Evolutionary conservation across 1,284 basidiomycete genomes (phyloP), one percentile per base, ranked within the genome.

Genomic region (Trichosporon asahii): DNA sequence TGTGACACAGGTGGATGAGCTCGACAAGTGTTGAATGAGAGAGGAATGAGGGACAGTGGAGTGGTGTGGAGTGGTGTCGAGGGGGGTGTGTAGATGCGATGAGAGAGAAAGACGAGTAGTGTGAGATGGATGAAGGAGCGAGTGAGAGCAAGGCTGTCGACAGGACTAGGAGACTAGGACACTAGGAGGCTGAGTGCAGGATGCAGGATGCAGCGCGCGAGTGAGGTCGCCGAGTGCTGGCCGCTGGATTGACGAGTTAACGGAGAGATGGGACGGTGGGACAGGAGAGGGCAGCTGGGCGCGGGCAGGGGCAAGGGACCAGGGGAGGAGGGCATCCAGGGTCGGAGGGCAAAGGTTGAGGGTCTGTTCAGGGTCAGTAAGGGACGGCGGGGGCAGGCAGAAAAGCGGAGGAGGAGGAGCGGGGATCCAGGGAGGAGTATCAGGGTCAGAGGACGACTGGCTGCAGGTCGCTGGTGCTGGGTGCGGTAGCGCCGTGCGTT

Each of bases 31-130:
- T n/a, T n/a, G 9, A 25, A 14, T 53, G 49, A 23, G 9, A 21
- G 44, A 53, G 49, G 49, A 53, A 53, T 53, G 49, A 53, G 21
- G 25, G 12, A 25, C 49, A 53, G 49, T 12, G 49, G 18, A 21
- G 49, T n/a, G 49, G 11, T 9, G 33, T 65, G n/a, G 64, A 46
- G 33, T 6, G 64, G 35, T 14, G 15, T 21, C 33, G 37, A 21
- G 35, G 6, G 63, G 11, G 7, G 57, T 61, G 27, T 18, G 27
- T 31, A n/a, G 57, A 31, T 33, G 57, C 18, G 27, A 31, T 31
- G 57, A 61, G 57, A 61, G 29, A 61, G 57, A 31, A 61, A 29
- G 55, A 60, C 55, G 18, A 61, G 27, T 61, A 29, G 57, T 12
- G 29, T 15, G 57, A 33, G 57, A 31, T 31, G 57, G 29, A 61